Evolutionary conservation across 1,284 basidiomycete species (phyloP).

Genomic region (Cryptococcus maquisensis): DNA sequence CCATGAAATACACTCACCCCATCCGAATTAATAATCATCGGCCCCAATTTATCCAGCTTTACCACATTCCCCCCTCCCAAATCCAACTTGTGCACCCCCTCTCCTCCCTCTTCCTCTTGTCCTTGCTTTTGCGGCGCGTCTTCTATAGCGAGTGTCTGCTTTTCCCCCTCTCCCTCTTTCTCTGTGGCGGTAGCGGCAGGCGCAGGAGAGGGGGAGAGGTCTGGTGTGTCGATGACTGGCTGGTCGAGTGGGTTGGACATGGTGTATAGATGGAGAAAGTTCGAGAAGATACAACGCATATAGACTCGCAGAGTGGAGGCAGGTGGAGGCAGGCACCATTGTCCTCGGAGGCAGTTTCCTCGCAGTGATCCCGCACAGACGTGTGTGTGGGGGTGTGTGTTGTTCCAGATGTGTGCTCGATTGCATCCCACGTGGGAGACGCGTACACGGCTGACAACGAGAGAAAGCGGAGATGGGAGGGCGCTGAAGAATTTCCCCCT

Average conservation of each 20-base stretch:
- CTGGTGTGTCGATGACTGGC: slow-evolving; percentile 18
- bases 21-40: slow-evolving; percentile 49
- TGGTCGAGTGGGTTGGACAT: slow-evolving; percentile 27
- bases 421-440: too few species aligned
- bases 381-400: too few species aligned
- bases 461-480: too few species aligned
- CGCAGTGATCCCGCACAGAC: too few species aligned
- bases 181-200: background rate
- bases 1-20: too few species aligned
- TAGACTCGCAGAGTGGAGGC: too few species aligned
- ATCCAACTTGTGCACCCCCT: slow-evolving; percentile 29
- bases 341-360: too few species aligned
- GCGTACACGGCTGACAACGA: too few species aligned
- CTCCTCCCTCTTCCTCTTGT: slow-evolving; percentile 6
- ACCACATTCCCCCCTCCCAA: slow-evolving; percentile 39
- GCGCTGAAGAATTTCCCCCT: too few species aligned
- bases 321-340: too few species aligned
- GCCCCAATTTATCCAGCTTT: slow-evolving; percentile 45
- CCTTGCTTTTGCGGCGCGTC: slow-evolving; percentile 10
- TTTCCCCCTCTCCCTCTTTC: background rate
- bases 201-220: slow-evolving; percentile 4
- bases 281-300: background rate
- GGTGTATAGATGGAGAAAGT: background rate
- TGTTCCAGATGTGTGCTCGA: too few species aligned
- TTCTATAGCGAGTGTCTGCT: slow-evolving; percentile 5